Evolutionary conservation across 2,329 filamentous ascomycete species (phyloP).

Genomic region (Aureobasidium sp.): DNA sequence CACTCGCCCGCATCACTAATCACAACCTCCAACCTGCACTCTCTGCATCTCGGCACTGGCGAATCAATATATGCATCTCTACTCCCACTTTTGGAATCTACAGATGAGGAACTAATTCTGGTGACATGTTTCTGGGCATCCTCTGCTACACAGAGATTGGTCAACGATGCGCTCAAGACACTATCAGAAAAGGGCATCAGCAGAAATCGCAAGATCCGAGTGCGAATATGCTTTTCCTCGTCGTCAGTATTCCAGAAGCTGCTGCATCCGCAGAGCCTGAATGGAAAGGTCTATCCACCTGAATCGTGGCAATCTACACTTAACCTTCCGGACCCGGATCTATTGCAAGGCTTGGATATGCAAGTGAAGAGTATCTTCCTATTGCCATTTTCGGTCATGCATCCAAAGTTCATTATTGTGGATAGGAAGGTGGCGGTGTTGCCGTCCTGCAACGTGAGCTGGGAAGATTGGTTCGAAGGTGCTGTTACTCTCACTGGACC

Average conservation of each 20-base stretch:
- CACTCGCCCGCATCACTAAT: slow-evolving; percentile 26
- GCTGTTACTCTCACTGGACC: slow-evolving; percentile 59
- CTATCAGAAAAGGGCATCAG: slow-evolving; percentile 46
- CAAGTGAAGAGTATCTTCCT: slow-evolving; percentile 72
- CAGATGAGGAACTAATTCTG: slow-evolving; percentile 59
- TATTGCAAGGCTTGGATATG: slow-evolving; percentile 55
- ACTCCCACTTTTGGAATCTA: slow-evolving; percentile 52
- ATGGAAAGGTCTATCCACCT: slow-evolving; percentile 55
- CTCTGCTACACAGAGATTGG: slow-evolving; percentile 51
- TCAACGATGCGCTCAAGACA: slow-evolving; percentile 50
- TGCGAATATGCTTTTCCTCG: slow-evolving; percentile 71
- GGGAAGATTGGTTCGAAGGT: slow-evolving; percentile 81
- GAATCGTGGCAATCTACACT: slow-evolving; percentile 52
- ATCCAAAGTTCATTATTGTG: slow-evolving; percentile 72
- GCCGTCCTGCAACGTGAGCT: slow-evolving; percentile 77
- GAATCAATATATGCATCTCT: slow-evolving; percentile 38
- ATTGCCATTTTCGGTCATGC: slow-evolving; percentile 75
- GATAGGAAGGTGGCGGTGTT: slow-evolving; percentile 60
- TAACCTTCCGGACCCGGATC: slow-evolving; percentile 52
- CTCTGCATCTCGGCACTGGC: slow-evolving; percentile 38
- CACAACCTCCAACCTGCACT: slow-evolving; percentile 28
- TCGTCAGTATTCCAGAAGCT: slow-evolving; percentile 65
- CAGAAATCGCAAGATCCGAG: slow-evolving; percentile 40
- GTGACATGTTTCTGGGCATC: slow-evolving; percentile 78
- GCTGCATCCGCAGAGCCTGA: slow-evolving; percentile 56